These are phyloP conservation scores for Thraustotheca clavata DNA, from an alignment of 352 stramenopile species.

Conservation along the genomic window DNA sequence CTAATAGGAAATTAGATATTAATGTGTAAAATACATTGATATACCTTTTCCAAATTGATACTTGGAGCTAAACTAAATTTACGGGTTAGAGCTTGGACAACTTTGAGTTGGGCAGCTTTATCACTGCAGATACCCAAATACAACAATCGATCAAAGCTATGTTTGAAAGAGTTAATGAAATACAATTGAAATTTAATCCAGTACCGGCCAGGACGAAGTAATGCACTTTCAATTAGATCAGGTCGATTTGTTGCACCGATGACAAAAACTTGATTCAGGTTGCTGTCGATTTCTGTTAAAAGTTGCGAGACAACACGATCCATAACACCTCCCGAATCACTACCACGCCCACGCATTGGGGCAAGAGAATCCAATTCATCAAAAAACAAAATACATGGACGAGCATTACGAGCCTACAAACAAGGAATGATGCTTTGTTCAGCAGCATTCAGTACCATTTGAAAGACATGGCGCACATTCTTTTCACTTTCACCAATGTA, in stretches of 20 bases:
- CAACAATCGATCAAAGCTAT: constrained; percentile 59
- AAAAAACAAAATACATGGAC: constrained; percentile 90
- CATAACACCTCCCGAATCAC: constrained; percentile 88
- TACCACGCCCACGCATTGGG: constrained; percentile 82
- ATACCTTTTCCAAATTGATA: constrained; percentile 39
- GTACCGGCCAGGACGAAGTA: constrained; percentile 88
- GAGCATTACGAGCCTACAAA: constrained; percentile 47
- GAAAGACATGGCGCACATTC: constrained; percentile 93
- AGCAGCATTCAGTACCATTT: constrained; percentile 30
- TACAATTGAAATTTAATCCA: neutral
- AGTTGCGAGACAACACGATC: constrained; percentile 95
- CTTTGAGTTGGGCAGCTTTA: constrained; percentile 59
- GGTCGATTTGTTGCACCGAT: constrained; percentile 96
- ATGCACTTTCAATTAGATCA: constrained; percentile 91
- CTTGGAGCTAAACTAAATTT: constrained; percentile 60
- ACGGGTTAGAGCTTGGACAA: constrained; percentile 74
- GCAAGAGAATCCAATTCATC: constrained; percentile 89
- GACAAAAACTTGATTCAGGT: constrained; percentile 85
- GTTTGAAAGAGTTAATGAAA: neutral
- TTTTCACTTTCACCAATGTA: constrained; percentile 98
- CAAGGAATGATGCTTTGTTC: neutral
- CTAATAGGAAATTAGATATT: constrained; percentile 2
- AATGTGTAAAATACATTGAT: neutral
- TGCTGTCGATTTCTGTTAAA: constrained; percentile 90
- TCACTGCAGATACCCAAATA: constrained; percentile 79